phyloP scores from a whole-genome alignment of 495 filamentous ascomycete genomes.

The Aspergillus saccharolyticus region DNA sequence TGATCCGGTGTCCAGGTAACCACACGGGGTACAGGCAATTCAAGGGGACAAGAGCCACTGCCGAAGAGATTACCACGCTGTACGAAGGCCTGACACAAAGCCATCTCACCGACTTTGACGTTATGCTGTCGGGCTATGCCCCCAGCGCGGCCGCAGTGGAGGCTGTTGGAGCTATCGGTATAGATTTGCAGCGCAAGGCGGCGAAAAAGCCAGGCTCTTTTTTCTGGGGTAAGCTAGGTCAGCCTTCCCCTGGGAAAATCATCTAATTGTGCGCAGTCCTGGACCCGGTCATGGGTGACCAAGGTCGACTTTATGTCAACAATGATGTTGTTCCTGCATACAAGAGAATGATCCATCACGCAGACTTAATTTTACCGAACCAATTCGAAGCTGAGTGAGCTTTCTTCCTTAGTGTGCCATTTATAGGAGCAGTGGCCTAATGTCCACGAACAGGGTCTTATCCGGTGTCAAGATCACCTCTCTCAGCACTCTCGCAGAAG shows the following conservation, averaged over 20 bases:
- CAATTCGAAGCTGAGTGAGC: conserved; percentile 91
- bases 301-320: conserved; percentile 83
- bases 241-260: background rate
- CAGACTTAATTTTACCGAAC: conserved; percentile 91
- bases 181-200: conserved; percentile 67
- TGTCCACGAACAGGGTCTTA: conserved; percentile 53
- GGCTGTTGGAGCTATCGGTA: conserved; percentile 75
- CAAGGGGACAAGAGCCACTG: conserved; percentile 74
- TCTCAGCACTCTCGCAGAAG: conserved; percentile 61
- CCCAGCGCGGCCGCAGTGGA: conserved; percentile 78
- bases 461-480: conserved; percentile 78
- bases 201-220: conserved; percentile 65
- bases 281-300: conserved; percentile 97
- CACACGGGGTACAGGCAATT: conserved; percentile 86
- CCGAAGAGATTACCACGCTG: conserved; percentile 76
- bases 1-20: conserved; percentile 58
- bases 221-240: conserved; percentile 69
- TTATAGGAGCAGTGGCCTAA: background rate
- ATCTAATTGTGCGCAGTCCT: conserved; percentile 50
- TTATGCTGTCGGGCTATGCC: conserved; percentile 90
- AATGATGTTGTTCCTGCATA: conserved; percentile 90
- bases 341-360: conserved; percentile 66
- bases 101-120: conserved; percentile 77
- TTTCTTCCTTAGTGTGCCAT: conserved; percentile 13
- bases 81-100: conserved; percentile 80